phyloP scores from a whole-genome alignment of 2,329 filamentous ascomycete genomes.

The Curvularia spicifera region DNA sequence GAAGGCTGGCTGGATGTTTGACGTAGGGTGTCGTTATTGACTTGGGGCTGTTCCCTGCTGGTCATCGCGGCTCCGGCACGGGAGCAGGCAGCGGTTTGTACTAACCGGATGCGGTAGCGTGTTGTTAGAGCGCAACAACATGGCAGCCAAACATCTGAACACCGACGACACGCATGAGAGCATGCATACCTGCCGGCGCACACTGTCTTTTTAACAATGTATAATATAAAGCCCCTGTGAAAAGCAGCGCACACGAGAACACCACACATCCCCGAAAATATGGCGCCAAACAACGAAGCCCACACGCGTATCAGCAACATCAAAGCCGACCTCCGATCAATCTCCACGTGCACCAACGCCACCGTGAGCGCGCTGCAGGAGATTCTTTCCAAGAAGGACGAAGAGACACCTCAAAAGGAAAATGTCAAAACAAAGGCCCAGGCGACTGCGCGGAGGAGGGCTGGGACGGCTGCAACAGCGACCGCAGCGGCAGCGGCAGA shows the following conservation, averaged over 20 bases:
- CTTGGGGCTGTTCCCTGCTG: neutral
- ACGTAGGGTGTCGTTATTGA: neutral
- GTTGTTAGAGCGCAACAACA: conserved; percentile 22
- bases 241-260: conserved; percentile 1
- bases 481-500: conserved; percentile 34
- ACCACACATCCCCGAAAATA: conserved; percentile 15
- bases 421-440: conserved; percentile 42
- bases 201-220: conserved; percentile 34
- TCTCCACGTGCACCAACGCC: conserved; percentile 57
- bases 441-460: conserved; percentile 33
- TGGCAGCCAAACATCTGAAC: conserved; percentile 21
- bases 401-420: conserved; percentile 45
- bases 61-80: neutral
- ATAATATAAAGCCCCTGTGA: conserved; percentile 37
- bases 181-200: conserved; percentile 15
- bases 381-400: conserved; percentile 49
- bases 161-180: conserved; percentile 15
- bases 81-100: neutral
- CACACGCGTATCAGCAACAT: conserved; percentile 58
- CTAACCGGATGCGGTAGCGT: conserved; percentile 28
- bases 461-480: conserved; percentile 38
- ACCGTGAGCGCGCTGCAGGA: conserved; percentile 56
- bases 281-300: conserved; percentile 42
- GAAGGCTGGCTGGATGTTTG: neutral
- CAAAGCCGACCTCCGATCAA: conserved; percentile 56